phyloP scores from a whole-genome alignment of 768 basidiomycete species.

The Lyophyllum semitale region DNA sequence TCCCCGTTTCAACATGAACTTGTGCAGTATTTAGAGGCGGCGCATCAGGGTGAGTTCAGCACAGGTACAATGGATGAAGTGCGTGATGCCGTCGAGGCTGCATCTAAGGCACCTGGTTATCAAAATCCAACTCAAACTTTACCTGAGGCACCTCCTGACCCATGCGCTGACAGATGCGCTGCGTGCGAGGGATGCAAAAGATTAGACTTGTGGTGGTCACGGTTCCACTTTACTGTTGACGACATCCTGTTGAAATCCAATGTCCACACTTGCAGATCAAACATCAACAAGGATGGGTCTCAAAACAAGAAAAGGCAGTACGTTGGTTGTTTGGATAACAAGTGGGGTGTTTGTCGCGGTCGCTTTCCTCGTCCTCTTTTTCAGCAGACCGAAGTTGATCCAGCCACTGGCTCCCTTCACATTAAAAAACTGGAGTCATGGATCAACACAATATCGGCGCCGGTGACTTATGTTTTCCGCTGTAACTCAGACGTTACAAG shows the following conservation, averaged over 20 bases:
- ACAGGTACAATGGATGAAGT: neutral
- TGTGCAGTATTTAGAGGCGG: slow-evolving; percentile 5
- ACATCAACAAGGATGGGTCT: slow-evolving; percentile 14
- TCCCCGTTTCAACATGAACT: slow-evolving; percentile 3
- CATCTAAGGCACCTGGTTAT: neutral
- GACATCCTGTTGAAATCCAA: slow-evolving; percentile 30
- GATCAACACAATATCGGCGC: slow-evolving; percentile 37
- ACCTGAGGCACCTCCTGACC: slow-evolving; percentile 21
- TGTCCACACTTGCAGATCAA: slow-evolving; percentile 25
- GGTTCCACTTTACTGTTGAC: slow-evolving; percentile 23
- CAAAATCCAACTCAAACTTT: slow-evolving; percentile 21
- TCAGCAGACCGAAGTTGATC: slow-evolving; percentile 22
- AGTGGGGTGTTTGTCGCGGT: slow-evolving; percentile 29
- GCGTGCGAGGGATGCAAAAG: slow-evolving; percentile 22
- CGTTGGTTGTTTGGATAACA: slow-evolving; percentile 27
- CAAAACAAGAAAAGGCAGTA: slow-evolving; percentile 1
- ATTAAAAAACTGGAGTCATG: slow-evolving; percentile 34
- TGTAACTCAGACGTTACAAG: slow-evolving; percentile 43
- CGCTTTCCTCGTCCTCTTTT: slow-evolving; percentile 33
- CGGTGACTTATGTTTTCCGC: slow-evolving; percentile 32
- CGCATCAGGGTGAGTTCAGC: slow-evolving; percentile 3
- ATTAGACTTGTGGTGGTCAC: slow-evolving; percentile 12
- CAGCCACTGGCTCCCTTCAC: slow-evolving; percentile 25
- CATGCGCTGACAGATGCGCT: slow-evolving; percentile 5
- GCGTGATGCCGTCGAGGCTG: neutral